Base-by-base conservation (phyloP, 371 early-diverging fungal species). In the Mucor mucedo region DNA sequence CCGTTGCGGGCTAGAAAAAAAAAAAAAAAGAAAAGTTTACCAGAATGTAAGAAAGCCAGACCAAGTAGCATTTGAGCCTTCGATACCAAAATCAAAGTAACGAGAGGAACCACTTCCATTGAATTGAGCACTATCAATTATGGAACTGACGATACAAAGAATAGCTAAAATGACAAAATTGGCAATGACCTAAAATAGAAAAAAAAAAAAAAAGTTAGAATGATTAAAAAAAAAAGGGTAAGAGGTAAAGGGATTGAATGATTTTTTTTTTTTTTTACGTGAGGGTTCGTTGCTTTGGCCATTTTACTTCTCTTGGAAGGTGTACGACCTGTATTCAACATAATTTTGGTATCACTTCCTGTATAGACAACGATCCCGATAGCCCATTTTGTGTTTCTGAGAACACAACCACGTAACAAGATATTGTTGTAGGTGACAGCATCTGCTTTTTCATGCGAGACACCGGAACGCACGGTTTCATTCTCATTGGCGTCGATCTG, bases 221-320 rank as follows among this genome's bases (percentile, higher is more conserved):
- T 54, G 1, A 35, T n/a, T n/a, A n/a, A n/a, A n/a, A n/a, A n/a
- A n/a, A n/a, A n/a, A n/a, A n/a, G n/a, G 5, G n/a, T 14, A n/a
- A 49, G 10, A 2, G 1, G 39, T 14, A 28, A 33, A 33, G 33
- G 7, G 8, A 59, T 30, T 35, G 28, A 41, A 9, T 14, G 13
- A 16, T 44, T 41, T n/a, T 44, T 14, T 44, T 13, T 44, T n/a
- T n/a, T 2, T 60, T 68, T 69, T 81, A 93, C 91, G 70, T 96
- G 96, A 41, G 89, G 91, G 77, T 99, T 98, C 61, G 98, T 88
- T 63, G 93, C 93, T 55, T 90, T 88, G 68, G 99, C 98, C 59
- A 99, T 93, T 39, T 89, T 87, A 71, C 95, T 94, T 48, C 94
- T 91, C 75, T 99, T 99, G 52, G 91, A 92, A 4, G 97, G 97